These are phyloP conservation scores for Gentiana dahurica DNA, from an alignment of 257 asterid species.

Conservation along the genomic window DNA sequence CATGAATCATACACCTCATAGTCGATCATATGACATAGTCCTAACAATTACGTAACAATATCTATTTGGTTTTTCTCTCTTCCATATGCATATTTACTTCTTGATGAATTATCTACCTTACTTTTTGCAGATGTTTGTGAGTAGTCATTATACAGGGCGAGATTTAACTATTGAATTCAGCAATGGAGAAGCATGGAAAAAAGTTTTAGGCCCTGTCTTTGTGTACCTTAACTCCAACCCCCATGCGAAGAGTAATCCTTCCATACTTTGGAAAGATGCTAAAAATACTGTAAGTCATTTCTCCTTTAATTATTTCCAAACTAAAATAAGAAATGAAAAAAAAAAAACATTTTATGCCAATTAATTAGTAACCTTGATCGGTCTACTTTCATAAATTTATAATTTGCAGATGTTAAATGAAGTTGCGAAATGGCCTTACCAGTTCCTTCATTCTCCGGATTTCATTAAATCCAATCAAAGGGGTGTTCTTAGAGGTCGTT, in stretches of 20 bases:
- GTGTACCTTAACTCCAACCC: conserved; percentile 37
- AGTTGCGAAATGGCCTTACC: conserved; percentile 50
- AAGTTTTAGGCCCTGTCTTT: conserved; percentile 56
- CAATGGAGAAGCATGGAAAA: conserved; percentile 50
- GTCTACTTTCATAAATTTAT: no score
- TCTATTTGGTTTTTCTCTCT: no score
- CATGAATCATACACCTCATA: no score
- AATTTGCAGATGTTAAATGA: conserved; percentile 40
- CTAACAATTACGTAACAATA: no score
- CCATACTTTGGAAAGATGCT: conserved; percentile 56
- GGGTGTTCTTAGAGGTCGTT: conserved; percentile 39
- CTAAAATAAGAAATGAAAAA: background rate
- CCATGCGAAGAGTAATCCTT: conserved; percentile 23
- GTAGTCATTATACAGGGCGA: conserved; percentile 56
- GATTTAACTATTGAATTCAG: conserved; percentile 31
- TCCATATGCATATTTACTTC: no score
- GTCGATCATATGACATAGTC: no score
- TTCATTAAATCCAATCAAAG: conserved; percentile 36
- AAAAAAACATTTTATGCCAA: no score
- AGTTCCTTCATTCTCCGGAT: conserved; percentile 40
- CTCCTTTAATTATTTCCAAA: background rate
- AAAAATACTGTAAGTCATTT: conserved; percentile 26
- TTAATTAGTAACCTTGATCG: no score
- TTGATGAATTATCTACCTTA: no score
- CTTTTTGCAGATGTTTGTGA: conserved; percentile 42